A percentile compares a stretch with the other conserved stretches of the same genome.
These are phyloP conservation scores for Pleomassaria siparia DNA, from an alignment of 2,329 filamentous ascomycete species.

Conservation along the genomic window DNA sequence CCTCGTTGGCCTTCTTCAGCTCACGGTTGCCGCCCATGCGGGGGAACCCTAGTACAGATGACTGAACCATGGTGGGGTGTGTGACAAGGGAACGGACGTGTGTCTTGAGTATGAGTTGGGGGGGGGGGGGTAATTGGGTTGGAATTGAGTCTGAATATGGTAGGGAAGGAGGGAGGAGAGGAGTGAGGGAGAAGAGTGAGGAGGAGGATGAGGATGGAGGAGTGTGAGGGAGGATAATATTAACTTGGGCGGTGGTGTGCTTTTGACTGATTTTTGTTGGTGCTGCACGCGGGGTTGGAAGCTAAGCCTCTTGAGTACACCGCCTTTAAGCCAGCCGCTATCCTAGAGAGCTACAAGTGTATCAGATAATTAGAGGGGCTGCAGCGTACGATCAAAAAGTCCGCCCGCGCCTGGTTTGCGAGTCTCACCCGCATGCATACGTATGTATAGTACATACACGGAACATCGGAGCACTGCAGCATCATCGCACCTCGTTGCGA, in stretches of 20 bases:
- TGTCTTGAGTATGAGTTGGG: slow-evolving; percentile 1
- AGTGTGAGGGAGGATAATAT: slow-evolving; percentile 11
- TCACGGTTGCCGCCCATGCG: slow-evolving; percentile 98
- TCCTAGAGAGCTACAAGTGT: neutral
- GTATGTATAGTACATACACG: no score
- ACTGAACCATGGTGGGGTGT: slow-evolving; percentile 50
- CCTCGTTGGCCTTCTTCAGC: slow-evolving; percentile 99
- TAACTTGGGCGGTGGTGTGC: slow-evolving; percentile 35
- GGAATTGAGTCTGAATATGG: slow-evolving; percentile 12
- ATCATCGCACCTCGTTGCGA: neutral
- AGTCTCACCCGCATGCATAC: neutral
- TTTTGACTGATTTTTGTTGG: slow-evolving; percentile 36
- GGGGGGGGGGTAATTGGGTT: slow-evolving; percentile 8
- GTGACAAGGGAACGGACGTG: slow-evolving; percentile 5
- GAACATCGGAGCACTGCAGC: neutral
- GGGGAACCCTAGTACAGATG: slow-evolving; percentile 93
- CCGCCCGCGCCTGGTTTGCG: neutral
- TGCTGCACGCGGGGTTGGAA: slow-evolving; percentile 22
- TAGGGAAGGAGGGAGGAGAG: slow-evolving; percentile 12
- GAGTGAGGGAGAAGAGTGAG: slow-evolving; percentile 11
- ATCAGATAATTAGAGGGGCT: no score
- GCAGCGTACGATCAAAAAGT: neutral
- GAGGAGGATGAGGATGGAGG: slow-evolving; percentile 11
- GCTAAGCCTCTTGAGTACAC: slow-evolving; percentile 10
- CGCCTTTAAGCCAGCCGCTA: slow-evolving; percentile 5